These are phyloP conservation scores for Urochloa ruziziensis DNA, from an alignment of 176 grass and related monocot species.

Conservation along the genomic window DNA sequence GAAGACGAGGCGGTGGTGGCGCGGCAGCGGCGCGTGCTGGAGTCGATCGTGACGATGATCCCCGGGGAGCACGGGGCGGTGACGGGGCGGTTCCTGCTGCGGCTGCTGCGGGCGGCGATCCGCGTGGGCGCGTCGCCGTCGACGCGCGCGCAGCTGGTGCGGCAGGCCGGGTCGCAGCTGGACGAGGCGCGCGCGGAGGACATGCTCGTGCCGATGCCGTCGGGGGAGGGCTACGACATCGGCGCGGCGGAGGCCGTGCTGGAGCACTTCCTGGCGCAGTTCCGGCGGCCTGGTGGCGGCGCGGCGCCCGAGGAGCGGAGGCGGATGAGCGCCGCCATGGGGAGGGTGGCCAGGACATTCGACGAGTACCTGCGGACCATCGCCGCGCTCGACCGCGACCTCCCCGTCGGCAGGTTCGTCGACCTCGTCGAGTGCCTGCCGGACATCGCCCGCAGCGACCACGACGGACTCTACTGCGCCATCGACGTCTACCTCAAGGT, in stretches of 20 bases:
- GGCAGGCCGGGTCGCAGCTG: conserved; percentile 63
- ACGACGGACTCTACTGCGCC: conserved; percentile 75
- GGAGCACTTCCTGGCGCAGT: conserved; percentile 67
- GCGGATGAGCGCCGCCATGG: conserved; percentile 58
- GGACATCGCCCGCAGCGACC: conserved; percentile 60
- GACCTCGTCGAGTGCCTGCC: conserved; percentile 72
- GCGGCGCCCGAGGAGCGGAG: conserved; percentile 37
- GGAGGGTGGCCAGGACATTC: conserved; percentile 50
- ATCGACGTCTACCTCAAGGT: conserved; percentile 87
- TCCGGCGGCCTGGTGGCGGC: conserved; percentile 39
- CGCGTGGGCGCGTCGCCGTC: conserved; percentile 66
- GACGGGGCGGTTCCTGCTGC: conserved; percentile 71
- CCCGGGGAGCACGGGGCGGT: conserved; percentile 58
- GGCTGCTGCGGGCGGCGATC: conserved; percentile 75
- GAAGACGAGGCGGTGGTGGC: conserved; percentile 46
- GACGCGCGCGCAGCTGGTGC: conserved; percentile 77
- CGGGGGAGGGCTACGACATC: conserved; percentile 55
- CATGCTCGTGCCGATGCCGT: conserved; percentile 66
- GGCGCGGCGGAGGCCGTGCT: conserved; percentile 71
- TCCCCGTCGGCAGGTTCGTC: conserved; percentile 67
- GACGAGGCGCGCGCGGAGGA: conserved; percentile 61
- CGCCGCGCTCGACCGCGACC: conserved; percentile 46
- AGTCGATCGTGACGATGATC: conserved; percentile 86
- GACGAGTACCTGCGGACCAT: conserved; percentile 71
- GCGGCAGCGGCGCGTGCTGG: conserved; percentile 70